Conservation (phyloP, 257 asterid genomes). For the Sherardia arvensis region DNA sequence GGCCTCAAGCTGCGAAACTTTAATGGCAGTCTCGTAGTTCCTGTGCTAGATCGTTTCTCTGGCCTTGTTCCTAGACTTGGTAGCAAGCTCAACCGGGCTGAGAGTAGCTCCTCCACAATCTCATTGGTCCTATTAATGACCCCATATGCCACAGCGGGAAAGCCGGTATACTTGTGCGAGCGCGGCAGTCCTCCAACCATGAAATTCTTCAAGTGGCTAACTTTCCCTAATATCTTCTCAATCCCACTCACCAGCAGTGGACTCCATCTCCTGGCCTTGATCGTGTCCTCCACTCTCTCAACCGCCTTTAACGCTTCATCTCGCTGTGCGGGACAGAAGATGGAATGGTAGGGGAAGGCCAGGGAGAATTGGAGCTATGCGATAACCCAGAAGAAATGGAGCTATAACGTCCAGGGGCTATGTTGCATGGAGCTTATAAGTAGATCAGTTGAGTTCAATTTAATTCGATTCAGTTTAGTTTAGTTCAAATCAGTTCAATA, state of each 20-base stretch:
- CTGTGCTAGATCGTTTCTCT: constrained; percentile 76
- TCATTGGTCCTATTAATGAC: constrained; percentile 90
- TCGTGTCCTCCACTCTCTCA: constrained; percentile 53
- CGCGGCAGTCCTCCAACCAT: constrained; percentile 68
- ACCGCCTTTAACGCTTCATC: constrained; percentile 31
- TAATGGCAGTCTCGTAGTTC: constrained; percentile 95
- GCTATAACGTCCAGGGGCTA: no score
- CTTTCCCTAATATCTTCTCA: constrained; percentile 83
- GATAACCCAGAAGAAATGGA: no score
- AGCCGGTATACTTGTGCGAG: constrained; percentile 80
- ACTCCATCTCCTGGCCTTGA: constrained; percentile 61
- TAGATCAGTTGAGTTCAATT: no score
- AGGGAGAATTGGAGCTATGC: no score
- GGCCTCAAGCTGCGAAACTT: constrained; percentile 88
- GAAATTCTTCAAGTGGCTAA: constrained; percentile 61
- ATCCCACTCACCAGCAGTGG: constrained; percentile 78
- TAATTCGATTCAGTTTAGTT: no score
- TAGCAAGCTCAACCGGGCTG: constrained; percentile 51
- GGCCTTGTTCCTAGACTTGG: constrained; percentile 68
- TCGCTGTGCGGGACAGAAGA: no score
- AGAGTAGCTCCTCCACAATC: constrained; percentile 85
- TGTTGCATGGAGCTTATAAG: no score
- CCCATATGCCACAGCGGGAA: constrained; percentile 86
- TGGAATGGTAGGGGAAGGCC: no score
- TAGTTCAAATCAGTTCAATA: no score